Evolutionary conservation across 805 yeast species (phyloP).

Genomic region (Candida broadrunensis): DNA sequence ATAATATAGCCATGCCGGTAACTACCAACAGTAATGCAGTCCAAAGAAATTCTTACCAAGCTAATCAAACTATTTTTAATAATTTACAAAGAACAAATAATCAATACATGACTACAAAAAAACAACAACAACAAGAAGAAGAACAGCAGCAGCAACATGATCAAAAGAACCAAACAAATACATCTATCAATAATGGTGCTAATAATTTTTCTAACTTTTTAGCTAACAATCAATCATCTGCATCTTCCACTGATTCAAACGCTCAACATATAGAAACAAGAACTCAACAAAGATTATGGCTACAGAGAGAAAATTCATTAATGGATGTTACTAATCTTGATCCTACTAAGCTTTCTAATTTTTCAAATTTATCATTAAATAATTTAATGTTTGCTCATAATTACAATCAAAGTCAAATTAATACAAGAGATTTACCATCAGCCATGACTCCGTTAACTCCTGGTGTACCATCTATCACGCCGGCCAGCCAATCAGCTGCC

Average conservation of each 20-base stretch:
- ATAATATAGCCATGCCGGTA: constrained; percentile 26
- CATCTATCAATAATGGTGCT: constrained; percentile 16
- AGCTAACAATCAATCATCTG: constrained; percentile 9
- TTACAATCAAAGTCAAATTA: constrained; percentile 28
- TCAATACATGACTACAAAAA: constrained; percentile 27
- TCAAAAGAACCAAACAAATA: constrained; percentile 3
- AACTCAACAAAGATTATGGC: constrained; percentile 82
- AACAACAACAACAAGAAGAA: constrained; percentile 13
- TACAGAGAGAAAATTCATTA: constrained; percentile 72
- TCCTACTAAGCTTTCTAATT: constrained; percentile 26
- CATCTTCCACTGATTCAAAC: constrained; percentile 2
- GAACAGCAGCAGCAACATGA: constrained; percentile 7
- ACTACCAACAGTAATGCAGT: constrained; percentile 28
- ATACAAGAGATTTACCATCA: constrained; percentile 10
- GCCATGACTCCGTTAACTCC: constrained; percentile 8
- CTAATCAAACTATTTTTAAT: constrained; percentile 39
- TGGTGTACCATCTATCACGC: not conserved
- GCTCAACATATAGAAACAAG: constrained; percentile 47
- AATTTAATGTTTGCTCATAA: constrained; percentile 37
- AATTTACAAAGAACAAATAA: constrained; percentile 39
- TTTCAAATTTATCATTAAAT: constrained; percentile 37
- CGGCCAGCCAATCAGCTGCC: not conserved
- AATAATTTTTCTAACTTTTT: constrained; percentile 31
- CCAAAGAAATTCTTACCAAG: constrained; percentile 39
- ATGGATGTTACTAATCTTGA: constrained; percentile 49